Conservation (phyloP, 2,329 filamentous ascomycete species). For the Penicillium sp. region DNA sequence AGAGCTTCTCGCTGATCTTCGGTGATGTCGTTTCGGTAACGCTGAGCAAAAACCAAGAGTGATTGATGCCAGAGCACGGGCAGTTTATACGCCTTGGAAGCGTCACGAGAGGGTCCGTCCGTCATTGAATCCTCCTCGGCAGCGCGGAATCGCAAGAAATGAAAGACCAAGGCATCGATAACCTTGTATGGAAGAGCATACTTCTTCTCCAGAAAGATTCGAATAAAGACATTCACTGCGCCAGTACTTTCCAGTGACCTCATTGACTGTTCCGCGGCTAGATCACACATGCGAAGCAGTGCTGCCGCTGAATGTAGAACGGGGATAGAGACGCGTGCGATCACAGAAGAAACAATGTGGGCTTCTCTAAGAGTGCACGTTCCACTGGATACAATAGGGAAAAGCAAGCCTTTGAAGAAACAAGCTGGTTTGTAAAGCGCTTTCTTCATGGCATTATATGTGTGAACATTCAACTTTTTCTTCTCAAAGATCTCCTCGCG, state of each 20-base stretch:
- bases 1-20: constrained; percentile 93
- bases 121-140: constrained; percentile 63
- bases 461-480: constrained; percentile 92
- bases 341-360: constrained; percentile 84
- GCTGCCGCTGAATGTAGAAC: constrained; percentile 92
- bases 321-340: constrained; percentile 83
- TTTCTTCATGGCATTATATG: constrained; percentile 94
- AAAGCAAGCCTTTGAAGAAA: constrained; percentile 96
- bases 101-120: constrained; percentile 46
- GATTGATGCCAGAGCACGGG: constrained; percentile 98
- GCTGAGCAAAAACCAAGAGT: constrained; percentile 86
- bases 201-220: constrained; percentile 91
- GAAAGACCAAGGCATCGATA: constrained; percentile 92
- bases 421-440: constrained; percentile 90
- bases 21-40: constrained; percentile 94
- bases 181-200: constrained; percentile 96
- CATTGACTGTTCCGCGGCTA: constrained; percentile 86
- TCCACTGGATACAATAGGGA: constrained; percentile 81
- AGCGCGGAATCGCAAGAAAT: constrained; percentile 88
- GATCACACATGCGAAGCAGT: constrained; percentile 89
- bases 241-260: constrained; percentile 80
- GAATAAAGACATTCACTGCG: constrained; percentile 94
- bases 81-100: constrained; percentile 66
- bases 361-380: constrained; percentile 94
- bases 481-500: constrained; percentile 92